Base-by-base conservation (phyloP, 163 green algal genomes). In the Volvox carteri region DNA sequence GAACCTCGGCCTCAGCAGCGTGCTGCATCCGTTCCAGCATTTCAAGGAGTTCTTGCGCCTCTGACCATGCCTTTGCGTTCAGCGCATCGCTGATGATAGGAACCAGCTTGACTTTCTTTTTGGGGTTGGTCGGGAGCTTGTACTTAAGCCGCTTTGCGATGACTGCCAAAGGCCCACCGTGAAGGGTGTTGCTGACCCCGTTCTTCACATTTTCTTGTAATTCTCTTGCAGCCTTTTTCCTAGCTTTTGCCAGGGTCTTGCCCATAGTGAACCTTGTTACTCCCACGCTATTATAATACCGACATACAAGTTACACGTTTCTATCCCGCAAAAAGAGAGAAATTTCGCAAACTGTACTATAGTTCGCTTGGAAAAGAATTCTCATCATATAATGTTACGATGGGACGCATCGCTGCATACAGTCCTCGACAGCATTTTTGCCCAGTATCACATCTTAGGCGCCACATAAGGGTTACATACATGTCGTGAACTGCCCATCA, bases 101-200 rank as follows among this genome's bases (percentile, higher is more conserved):
- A 4, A 88, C 83, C 4, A 88, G 83, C 50, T 88, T 88, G 14
- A 88, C 14, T 37, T 81, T 88, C 68, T 81, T 88, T 25, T 74
- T 80, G 21, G 80, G 44, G 14, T 87, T 87, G 0, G 33, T 50
- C 25, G 83, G 83, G 21, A 88, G 50, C 68, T 81, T 88, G 83
- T 83, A 88, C 50, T 88, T 88, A 4, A 88, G 39, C 1, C 68
- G 67, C 28, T 88, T 88, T 11, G 83, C 83, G 25, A 88, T 88
- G 23, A 65, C 83, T 5, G 67, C 68, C 4, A 88, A 30, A 6
- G 41, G n/a, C 1, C 9, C 54, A 21, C 25, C 21, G 25, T 54
- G 1, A 37, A 28, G 30, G 11, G 21, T 65, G 28, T 4, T 65
- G 35, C 21, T 2, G n/a, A 18, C 30, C 19, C 62, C 80, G 35